phyloP scores from a whole-genome alignment of 257 asterid genomes.

The Lantana camara region DNA sequence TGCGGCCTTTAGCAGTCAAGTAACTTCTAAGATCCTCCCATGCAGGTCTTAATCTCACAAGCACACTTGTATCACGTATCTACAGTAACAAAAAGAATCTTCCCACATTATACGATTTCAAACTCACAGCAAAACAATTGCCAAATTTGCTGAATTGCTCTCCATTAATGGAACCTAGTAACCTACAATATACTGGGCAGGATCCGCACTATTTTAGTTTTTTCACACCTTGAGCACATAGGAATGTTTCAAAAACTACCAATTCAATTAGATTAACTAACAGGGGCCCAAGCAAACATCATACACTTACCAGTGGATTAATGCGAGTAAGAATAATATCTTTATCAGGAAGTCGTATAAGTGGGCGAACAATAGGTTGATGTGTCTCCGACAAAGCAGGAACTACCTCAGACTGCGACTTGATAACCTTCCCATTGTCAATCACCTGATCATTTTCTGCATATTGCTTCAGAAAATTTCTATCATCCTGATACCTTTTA shows the following conservation, averaged over 20 bases:
- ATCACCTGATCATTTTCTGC: conserved; percentile 92
- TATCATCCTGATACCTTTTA: conserved; percentile 91
- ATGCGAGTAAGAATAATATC: conserved; percentile 93
- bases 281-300: conserved; percentile 12
- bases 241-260: conserved; percentile 19
- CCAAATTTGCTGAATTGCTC: conserved; percentile 8
- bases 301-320: conserved; percentile 67
- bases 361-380: conserved; percentile 88
- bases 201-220: no score
- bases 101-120: conserved; percentile 4
- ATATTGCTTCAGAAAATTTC: conserved; percentile 82
- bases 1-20: conserved; percentile 94
- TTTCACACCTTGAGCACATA: background rate
- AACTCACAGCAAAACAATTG: background rate
- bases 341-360: conserved; percentile 82
- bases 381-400: conserved; percentile 80
- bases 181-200: no score
- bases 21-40: conserved; percentile 98
- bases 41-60: conserved; percentile 97
- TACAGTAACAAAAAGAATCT: conserved; percentile 34
- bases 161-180: background rate
- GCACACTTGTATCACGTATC: conserved; percentile 98
- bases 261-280: conserved; percentile 5
- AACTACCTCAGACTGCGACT: conserved; percentile 84
- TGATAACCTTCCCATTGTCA: conserved; percentile 81